Base-by-base conservation (phyloP, 176 grass and related monocot species). In the Zoysia japonica region DNA sequence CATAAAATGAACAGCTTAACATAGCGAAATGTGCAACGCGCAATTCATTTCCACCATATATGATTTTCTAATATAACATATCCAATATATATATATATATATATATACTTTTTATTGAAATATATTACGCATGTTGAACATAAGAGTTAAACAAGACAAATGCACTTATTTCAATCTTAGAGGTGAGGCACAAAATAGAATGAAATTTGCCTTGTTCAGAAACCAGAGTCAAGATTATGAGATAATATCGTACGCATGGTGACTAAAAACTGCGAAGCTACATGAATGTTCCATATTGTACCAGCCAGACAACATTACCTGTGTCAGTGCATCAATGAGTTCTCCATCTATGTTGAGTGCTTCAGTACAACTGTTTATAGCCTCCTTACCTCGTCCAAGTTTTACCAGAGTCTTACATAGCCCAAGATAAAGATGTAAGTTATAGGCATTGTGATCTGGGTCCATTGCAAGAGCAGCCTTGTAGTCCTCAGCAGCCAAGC, bases 311-410 rank as follows among this genome's bases (percentile, higher is more conserved):
- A 81, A 81, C 19, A 44, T 85, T 74, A 94, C 96, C 96, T 98
- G 96, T 76, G 86, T 78, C 73, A 98, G 85, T 8, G 92, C 92
- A 47, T 98, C 96, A 82, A 94, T 68, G 83, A 98, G 92, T 71
- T 98, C 96, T 80, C 69, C 82, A 65, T 94, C 90, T 79, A 98
- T 94, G 72, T 81, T 82, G 19, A 98, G 90, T 70, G 92, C 92
- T 80, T 94, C 90, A 14, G 90, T 87, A 78, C 96, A 98, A 67
- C 81, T 91, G 46, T 15, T 84, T 49, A 98, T 80, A 78, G 96
- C 96, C 73, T 98, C 96, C 60, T 94, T 98, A 64, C 92, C 92
- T 98, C 96, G 94, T 4, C 92, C 96, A 78, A 98, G 92, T 93
- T 92, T 94, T 90, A 94, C 89, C 78, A 98, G 84, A 85, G 87